A percentile compares a stretch with the other conserved stretches of the same genome.
These are phyloP conservation scores for Solanum peruvianum DNA, from an alignment of 257 asterid species.

Conservation along the genomic window DNA sequence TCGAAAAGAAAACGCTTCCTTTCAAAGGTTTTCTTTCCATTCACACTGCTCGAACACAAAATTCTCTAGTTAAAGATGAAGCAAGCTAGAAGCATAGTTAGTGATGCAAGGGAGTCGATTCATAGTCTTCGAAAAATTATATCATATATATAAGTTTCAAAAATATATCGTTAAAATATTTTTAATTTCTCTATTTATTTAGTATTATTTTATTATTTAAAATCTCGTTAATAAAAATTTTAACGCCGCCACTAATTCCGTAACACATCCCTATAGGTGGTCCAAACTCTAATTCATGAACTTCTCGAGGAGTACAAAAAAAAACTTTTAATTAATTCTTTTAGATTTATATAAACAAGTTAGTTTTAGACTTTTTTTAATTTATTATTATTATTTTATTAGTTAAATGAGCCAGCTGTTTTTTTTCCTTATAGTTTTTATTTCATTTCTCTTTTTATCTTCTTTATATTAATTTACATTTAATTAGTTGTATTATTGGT, in stretches of 20 bases:
- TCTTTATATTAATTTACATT: not conserved
- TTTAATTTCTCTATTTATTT: not conserved
- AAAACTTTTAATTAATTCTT: not conserved
- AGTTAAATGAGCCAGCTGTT: not conserved
- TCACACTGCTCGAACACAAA: not conserved
- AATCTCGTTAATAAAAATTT: not conserved
- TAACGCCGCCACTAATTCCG: accelerated
- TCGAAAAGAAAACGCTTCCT: not conserved
- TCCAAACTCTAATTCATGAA: not conserved
- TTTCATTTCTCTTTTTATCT: not conserved
- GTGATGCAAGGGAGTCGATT: not conserved
- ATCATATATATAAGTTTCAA: not conserved
- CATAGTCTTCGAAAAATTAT: not conserved
- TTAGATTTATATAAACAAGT: not conserved
- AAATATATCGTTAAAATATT: not conserved
- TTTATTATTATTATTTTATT: no score
- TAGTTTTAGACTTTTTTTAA: not conserved
- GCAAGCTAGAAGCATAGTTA: not conserved
- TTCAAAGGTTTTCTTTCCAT: accelerated
- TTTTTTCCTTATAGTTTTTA: not conserved
- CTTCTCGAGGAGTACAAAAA: not conserved
- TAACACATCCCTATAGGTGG: not conserved
- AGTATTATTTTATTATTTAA: not conserved
- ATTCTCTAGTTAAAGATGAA: not conserved
- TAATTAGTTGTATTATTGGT: not conserved